Conservation (phyloP, 805 yeast species). For the Yamadazyma nakazawae region DNA sequence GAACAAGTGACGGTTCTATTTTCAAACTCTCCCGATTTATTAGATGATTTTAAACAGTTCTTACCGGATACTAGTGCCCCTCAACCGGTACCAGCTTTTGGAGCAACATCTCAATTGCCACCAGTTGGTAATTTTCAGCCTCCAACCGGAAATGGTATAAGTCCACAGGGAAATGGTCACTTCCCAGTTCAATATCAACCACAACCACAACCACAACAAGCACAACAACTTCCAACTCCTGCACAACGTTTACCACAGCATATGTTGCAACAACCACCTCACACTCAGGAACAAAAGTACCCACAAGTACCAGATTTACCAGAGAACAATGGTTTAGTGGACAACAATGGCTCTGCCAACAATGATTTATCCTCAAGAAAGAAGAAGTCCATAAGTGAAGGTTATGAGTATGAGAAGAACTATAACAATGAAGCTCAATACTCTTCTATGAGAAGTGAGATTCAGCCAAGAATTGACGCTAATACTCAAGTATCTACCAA, state of each 20-base stretch:
- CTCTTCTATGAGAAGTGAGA: slow-evolving; percentile 44
- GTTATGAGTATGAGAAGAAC: slow-evolving; percentile 28
- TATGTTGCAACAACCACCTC: slow-evolving; percentile 12
- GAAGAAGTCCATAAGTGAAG: slow-evolving; percentile 26
- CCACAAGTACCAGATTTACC: neutral
- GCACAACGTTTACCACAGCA: slow-evolving; percentile 15
- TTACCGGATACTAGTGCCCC: slow-evolving; percentile 68
- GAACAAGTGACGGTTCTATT: slow-evolving; percentile 87
- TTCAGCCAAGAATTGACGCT: slow-evolving; percentile 19
- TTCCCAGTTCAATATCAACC: slow-evolving; percentile 15
- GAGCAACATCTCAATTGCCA: slow-evolving; percentile 57
- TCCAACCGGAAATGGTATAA: slow-evolving; percentile 32
- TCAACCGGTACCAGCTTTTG: slow-evolving; percentile 19
- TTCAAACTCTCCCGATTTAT: slow-evolving; percentile 88
- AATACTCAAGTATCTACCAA: slow-evolving; percentile 13
- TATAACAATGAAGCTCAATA: slow-evolving; percentile 42
- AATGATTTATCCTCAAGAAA: slow-evolving; percentile 8
- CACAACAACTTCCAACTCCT: slow-evolving; percentile 3
- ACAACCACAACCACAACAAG: neutral
- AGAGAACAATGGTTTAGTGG: slow-evolving; percentile 1
- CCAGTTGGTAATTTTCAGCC: slow-evolving; percentile 90
- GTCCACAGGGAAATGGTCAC: slow-evolving; percentile 12
- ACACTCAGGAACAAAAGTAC: slow-evolving; percentile 7
- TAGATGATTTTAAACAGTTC: slow-evolving; percentile 93
- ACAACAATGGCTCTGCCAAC: slow-evolving; percentile 1